Base-by-base conservation (phyloP, 495 filamentous ascomycete species). In the Lineolata rhizophorae region DNA sequence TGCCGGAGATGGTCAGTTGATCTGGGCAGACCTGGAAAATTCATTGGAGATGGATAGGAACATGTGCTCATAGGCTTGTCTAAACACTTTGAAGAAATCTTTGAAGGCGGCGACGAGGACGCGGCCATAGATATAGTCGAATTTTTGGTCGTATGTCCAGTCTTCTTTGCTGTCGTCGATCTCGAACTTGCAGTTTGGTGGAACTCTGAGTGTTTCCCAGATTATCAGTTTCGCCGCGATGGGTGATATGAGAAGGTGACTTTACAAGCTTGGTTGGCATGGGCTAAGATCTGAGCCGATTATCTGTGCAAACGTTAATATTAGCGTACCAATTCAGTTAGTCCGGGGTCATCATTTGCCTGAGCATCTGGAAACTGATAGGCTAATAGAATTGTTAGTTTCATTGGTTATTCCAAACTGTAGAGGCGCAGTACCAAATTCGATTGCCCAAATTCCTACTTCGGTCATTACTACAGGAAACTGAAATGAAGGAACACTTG, bases 121-220 rank as follows among this genome's bases (percentile, higher is more conserved):
- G 1, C 42, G 35, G 3, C 34, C 35, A 29, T 44, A 38, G 17
- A 44, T 41, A 25, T 34, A 38, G 29, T 38, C 38, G 32, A 44
- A 44, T 10, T 32, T 21, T 3, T 26, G 24, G 4, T 12, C 10
- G 27, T 28, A 44, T 10, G 18, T 19, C 42, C 42, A 44, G 0
- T 22, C 30, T 13, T 40, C 41, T 20, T 17, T 14, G 21, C 35
- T 38, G 21, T 44, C 42, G 20, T 36, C 35, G 24, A 44, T 34
- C 3, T 38, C 24, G 29, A 44, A 44, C 2, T 13, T 11, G 29
- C 35, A 37, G 26, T 41, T 44, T 5, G 32, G 13, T n/a, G 42
- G 42, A 1, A 44, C 35, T 6, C 22, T 25, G 22, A n/a, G 22
- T 6, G n/a, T 25, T 6, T 25, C 22, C n/a, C n/a, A n/a, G n/a